Percentiles rank a stretch among this genome's conserved stretches.
Evolutionary conservation across 768 basidiomycete species (phyloP).

Genomic region (Boletus tylopilopsis): DNA sequence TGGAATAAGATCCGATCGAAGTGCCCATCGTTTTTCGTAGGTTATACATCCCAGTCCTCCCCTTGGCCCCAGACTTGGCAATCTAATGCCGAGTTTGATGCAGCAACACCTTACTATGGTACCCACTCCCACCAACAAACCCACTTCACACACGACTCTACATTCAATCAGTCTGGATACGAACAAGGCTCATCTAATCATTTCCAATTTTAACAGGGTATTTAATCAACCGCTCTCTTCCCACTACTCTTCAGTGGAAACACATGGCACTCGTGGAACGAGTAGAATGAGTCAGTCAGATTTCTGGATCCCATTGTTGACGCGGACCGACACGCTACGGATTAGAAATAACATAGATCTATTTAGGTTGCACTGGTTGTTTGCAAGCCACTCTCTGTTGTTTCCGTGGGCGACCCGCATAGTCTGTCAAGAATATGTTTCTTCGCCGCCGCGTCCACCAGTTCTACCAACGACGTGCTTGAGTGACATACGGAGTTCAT

Average conservation of each 20-base stretch:
- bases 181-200: not conserved
- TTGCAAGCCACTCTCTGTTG: no score
- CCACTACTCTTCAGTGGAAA: not conserved
- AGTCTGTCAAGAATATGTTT: not conserved
- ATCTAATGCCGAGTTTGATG: not conserved
- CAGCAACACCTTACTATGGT: not conserved
- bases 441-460: constrained; percentile 39
- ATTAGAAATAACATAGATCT: no score
- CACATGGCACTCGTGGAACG: not conserved
- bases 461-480: constrained; percentile 30
- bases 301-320: not conserved
- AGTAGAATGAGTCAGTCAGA: not conserved
- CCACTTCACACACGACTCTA: not conserved
- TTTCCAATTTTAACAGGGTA: no score
- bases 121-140: not conserved
- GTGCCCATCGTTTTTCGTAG: constrained; percentile 4
- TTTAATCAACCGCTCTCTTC: no score
- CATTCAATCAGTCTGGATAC: not conserved
- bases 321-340: not conserved
- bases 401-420: not conserved
- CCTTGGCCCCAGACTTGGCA: not conserved
- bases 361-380: no score
- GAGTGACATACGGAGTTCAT: constrained; percentile 40
- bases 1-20: not conserved
- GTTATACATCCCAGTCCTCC: not conserved